A percentile compares a stretch with the other conserved stretches of the same genome.
Evolutionary conservation across 2,329 filamentous ascomycete genomes (phyloP).

Genomic region (Penicillium sp.): DNA sequence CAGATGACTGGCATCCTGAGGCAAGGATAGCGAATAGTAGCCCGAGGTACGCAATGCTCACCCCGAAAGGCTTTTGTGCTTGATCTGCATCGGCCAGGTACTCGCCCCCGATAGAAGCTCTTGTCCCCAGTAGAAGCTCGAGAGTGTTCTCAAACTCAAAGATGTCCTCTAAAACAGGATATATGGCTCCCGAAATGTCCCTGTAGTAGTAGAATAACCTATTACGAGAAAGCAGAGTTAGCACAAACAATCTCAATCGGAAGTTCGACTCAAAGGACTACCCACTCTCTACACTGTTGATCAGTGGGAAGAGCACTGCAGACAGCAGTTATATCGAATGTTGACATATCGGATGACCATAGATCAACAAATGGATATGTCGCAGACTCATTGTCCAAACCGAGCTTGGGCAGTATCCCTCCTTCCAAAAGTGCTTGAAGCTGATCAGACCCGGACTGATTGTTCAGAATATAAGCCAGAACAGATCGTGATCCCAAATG

Average conservation of each 20-base stretch:
- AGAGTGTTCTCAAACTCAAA: conserved; percentile 55
- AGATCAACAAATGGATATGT: conserved; percentile 65
- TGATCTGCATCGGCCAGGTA: conserved; percentile 47
- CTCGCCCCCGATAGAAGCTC: conserved; percentile 44
- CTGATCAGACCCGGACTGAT: conserved; percentile 50
- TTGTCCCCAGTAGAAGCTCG: conserved; percentile 52
- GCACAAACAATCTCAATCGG: not conserved
- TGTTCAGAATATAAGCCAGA: conserved; percentile 58
- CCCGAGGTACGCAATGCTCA: conserved; percentile 58
- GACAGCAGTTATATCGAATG: conserved; percentile 56
- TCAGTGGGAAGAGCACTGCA: conserved; percentile 59
- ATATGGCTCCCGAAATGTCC: conserved; percentile 59
- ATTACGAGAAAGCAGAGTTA: conserved; percentile 5
- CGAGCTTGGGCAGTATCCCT: conserved; percentile 60
- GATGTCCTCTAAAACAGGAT: conserved; percentile 59
- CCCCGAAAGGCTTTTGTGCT: conserved; percentile 56
- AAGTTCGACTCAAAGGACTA: not conserved
- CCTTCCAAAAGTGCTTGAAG: conserved; percentile 57
- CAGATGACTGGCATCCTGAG: conserved; percentile 60
- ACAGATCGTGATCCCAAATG: conserved; percentile 62
- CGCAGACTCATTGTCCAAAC: conserved; percentile 62
- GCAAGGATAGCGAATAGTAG: conserved; percentile 62
- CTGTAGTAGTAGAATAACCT: conserved; percentile 58
- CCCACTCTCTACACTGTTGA: conserved; percentile 53
- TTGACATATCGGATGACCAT: conserved; percentile 60